These are phyloP conservation scores for Candida oleophila DNA, from an alignment of 805 yeast species.

Conservation along the genomic window DNA sequence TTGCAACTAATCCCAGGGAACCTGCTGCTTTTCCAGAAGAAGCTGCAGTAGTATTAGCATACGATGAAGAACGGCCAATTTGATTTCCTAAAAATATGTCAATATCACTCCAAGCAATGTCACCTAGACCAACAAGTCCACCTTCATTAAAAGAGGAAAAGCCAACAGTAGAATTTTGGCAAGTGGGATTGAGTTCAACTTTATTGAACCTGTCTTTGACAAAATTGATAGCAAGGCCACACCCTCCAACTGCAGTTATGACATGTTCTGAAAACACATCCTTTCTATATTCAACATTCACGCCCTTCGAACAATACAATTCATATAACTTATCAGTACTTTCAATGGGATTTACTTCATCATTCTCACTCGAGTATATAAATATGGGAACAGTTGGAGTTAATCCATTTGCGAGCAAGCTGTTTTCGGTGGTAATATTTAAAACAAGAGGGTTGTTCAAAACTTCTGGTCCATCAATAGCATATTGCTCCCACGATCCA, in stretches of 20 bases:
- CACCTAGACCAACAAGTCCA: not conserved
- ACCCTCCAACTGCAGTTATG: constrained; percentile 14
- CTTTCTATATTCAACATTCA: constrained; percentile 21
- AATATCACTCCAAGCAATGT: not conserved
- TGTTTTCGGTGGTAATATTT: constrained; percentile 3
- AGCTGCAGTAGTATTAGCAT: not conserved
- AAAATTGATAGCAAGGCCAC: constrained; percentile 19
- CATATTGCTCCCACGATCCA: not conserved
- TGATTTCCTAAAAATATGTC: not conserved
- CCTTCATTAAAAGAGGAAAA: not conserved
- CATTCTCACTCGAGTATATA: constrained; percentile 16
- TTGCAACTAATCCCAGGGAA: not conserved
- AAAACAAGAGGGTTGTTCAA: constrained; percentile 1
- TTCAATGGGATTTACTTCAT: constrained; percentile 16
- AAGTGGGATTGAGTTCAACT: not conserved
- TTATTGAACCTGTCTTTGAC: constrained; percentile 16
- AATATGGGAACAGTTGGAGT: constrained; percentile 21
- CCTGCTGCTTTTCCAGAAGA: not conserved
- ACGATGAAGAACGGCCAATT: not conserved
- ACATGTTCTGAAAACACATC: constrained; percentile 18
- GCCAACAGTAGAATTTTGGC: not conserved
- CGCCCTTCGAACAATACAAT: constrained; percentile 23
- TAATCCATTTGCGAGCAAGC: constrained; percentile 3
- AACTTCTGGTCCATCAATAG: constrained; percentile 5
- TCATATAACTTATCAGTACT: constrained; percentile 15